phyloP scores from a whole-genome alignment of 306 rosid species.

The Coriaria nepalensis region DNA sequence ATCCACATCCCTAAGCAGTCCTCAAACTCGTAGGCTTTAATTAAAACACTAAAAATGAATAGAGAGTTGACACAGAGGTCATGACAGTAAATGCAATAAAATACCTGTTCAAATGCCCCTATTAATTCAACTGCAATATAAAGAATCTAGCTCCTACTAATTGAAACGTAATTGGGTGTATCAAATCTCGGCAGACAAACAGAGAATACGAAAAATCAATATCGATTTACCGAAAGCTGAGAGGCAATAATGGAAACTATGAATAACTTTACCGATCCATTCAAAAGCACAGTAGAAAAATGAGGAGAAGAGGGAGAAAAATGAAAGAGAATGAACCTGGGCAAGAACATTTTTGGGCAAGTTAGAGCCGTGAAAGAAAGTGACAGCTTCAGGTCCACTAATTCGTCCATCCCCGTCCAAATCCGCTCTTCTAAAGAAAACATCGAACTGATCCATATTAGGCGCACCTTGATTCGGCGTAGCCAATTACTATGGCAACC shows the following conservation, averaged over 20 bases:
- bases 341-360: constrained; percentile 80
- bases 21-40: too few species aligned
- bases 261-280: neutral
- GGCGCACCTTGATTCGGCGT: constrained; percentile 31
- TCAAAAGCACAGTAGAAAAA: neutral
- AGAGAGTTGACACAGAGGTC: too few species aligned
- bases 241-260: neutral
- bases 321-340: constrained; percentile 32
- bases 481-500: constrained; percentile 14
- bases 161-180: too few species aligned
- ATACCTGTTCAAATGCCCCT: too few species aligned
- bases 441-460: constrained; percentile 73
- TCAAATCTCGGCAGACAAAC: neutral
- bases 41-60: too few species aligned
- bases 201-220: neutral
- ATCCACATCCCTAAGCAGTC: too few species aligned
- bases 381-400: constrained; percentile 83
- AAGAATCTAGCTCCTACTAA: too few species aligned
- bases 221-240: neutral
- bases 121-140: too few species aligned
- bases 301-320: neutral
- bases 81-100: too few species aligned
- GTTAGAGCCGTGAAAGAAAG: constrained; percentile 76
- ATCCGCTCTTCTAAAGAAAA: constrained; percentile 71
- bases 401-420: constrained; percentile 94